Evolutionary conservation across 2,329 filamentous ascomycete genomes (phyloP), one percentile per base, ranked within the genome.

Genomic region (Sporothrix mexicana): DNA sequence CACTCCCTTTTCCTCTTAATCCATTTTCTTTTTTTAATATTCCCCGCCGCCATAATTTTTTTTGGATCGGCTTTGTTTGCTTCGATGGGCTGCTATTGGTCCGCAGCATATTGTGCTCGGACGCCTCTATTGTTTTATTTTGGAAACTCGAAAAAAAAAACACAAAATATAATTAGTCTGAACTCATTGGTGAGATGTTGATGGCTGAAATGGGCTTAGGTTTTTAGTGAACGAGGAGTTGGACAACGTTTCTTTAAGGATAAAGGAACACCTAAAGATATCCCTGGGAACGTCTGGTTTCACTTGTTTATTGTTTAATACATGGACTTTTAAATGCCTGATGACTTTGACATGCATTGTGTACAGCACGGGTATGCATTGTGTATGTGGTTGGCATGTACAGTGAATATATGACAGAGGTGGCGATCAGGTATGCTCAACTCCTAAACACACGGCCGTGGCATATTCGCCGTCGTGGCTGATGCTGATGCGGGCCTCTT

Each of bases 391-490:
- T 13, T 9, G 20, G 17, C 36, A 36, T 59, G 45, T 53, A 53
- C 45, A 68, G 66, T 25, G 36, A 10, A n/a, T 4, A 23, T 41
- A 15, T n/a, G n/a, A 49, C 9, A 10, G 62, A 2, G 1, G 6
- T 2, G 41, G 43, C 15, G 20, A 10, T 41, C 4, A 15, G n/a
- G 59, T 45, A 41, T 57, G 51, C 49, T 78, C 71, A 61, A 79
- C 77, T 3, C 87, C 89, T 47, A 93, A 75, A 75, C 91, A 92
- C 0, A 91, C 85, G 7, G 92, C 92, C 23, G 87, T 90, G 10
- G 94, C 94, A 81, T 94, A 97, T 8, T 93, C 91, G 1, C 88
- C 91, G 80, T 98, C 95, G 80, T 98, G 95, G 78, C 92, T 96
- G 77, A 98, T 97, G 74, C 92, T 95, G 61, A 97, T 79, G 77